Base-by-base conservation (phyloP, 164 flowering plant genomes). In the Brasenia schreberi region DNA sequence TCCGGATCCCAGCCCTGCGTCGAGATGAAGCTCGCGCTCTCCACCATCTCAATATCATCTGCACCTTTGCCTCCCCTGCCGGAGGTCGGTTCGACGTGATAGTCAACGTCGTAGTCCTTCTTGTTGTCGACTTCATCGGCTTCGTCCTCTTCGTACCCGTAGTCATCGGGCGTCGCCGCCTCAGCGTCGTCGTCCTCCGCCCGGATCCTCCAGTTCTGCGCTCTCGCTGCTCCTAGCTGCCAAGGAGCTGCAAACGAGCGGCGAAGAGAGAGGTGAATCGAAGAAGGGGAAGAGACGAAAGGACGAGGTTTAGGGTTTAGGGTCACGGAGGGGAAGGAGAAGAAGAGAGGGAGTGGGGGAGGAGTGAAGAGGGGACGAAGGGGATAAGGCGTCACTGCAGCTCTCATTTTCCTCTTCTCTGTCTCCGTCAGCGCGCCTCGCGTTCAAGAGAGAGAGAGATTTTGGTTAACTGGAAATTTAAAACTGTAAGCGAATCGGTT, bases 1-100 rank as follows among this genome's bases (percentile, higher is more conserved):
- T 87, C 97, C 52, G 95, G 83, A 19, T 88, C 96, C 99, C 96
- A 91, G 0, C 97, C 97, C 71, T 82, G 87, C 0, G 86, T 88
- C 10, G 80, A 80, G 43, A 89, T 86, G 73, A 91, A 91, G 77
- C 79, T 87, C 79, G 81, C 82, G 79, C 95, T 89, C 71, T 85
- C 79, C 61, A 74, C 86, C 75, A 81, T 79, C 43, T 71, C 80
- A 11, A 88, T 85, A 16, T 82, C 87, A 5, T 79, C 92, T 9
- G 76, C 83, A 0, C 65, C 18, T 59, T n/a, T 6, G 61, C 19
- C 1, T 76, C 45, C 19, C 75, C 68, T 18, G 65, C 67, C 16
- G 64, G 64, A 18, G 76, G 73, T 7, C 77, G 82, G 16, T 3
- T 6, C 9, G 4, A 49, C 56, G 56, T 87, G 95, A 78, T 89